phyloP scores from a whole-genome alignment of 2,329 filamentous ascomycete genomes.

The Fusarium annulatum region DNA sequence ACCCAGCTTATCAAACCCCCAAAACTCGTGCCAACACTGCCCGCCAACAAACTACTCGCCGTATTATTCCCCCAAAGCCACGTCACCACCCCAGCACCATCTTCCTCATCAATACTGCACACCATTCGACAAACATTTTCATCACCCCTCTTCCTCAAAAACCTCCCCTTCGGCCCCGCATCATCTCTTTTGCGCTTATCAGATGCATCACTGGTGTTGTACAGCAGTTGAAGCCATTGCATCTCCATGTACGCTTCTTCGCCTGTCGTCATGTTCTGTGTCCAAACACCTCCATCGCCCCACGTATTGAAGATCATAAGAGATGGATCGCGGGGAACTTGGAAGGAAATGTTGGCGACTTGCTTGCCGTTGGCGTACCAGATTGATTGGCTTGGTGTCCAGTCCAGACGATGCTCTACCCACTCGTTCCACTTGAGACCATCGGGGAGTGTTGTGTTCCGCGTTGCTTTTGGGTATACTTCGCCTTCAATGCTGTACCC shows the following conservation, averaged over 20 bases:
- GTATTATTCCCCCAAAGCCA: not conserved
- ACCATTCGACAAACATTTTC: not conserved
- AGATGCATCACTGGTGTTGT: not conserved
- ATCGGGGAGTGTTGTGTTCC: not conserved
- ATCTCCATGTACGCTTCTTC: not conserved
- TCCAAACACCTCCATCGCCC: not conserved
- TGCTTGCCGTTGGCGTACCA: not conserved
- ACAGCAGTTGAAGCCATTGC: not conserved
- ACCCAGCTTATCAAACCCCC: not conserved
- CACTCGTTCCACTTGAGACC: not conserved
- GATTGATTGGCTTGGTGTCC: not conserved
- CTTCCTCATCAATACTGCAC: not conserved
- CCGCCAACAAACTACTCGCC: not conserved
- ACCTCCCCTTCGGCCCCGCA: not conserved
- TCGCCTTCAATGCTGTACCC: not conserved
- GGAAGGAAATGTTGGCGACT: not conserved
- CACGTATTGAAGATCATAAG: not conserved
- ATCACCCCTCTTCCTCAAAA: not conserved
- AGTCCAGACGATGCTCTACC: not conserved
- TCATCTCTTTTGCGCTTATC: not conserved
- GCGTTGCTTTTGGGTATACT: not conserved
- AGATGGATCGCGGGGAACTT: not conserved
- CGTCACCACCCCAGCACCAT: not conserved
- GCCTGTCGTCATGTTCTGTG: not conserved
- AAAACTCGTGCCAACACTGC: not conserved